Evolutionary conservation across 352 stramenopile species (phyloP), one percentile per base, ranked within the genome.

Genomic region (Thraustochytrium striatum): DNA sequence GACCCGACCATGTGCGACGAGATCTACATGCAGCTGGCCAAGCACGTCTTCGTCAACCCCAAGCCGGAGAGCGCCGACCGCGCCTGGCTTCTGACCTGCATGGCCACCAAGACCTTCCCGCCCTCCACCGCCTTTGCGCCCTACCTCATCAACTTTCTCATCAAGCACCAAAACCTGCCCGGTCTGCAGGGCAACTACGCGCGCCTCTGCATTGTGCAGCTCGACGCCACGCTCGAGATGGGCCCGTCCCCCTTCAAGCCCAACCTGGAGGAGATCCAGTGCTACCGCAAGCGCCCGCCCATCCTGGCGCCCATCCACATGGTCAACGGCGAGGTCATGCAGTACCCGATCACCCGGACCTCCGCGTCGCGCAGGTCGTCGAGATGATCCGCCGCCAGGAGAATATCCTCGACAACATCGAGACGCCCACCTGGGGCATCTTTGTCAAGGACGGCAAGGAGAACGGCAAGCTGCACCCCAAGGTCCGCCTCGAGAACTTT

Each of bases 21-120:
- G 84, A 95, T 97, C 61, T 96, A 95, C 72, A 50, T 95, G 21
- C 91, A 96, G 82, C 82, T 97, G 5, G 91, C 94, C 89, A 97
- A 97, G 83, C 92, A 97, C 82, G 78, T 97, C 38, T 93, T 87
- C 0, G 90, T 92, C 55, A 97, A 97, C 81, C 90, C 91, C 0
- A 93, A 93, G 79, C 86, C 90, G 36, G 92, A 97, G 58, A 95
- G 88, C 81, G 92, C 88, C 28, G 91, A 92, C 43, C 89, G 91
- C 35, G 92, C 91, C 33, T 97, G 92, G 92, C 93, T 94, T 43
- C 85, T 97, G 1, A 91, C 97, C 83, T 94, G 91, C 25, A 95
- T 97, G 89, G 95, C 89, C 78, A 88, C 91, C 19, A 89, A 89
- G 25, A 97, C 91, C 0, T 97, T 97, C 72, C 90, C 90, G 19